Conservation (phyloP, 129 eudicot species). For the Flaveria sonorensis region DNA sequence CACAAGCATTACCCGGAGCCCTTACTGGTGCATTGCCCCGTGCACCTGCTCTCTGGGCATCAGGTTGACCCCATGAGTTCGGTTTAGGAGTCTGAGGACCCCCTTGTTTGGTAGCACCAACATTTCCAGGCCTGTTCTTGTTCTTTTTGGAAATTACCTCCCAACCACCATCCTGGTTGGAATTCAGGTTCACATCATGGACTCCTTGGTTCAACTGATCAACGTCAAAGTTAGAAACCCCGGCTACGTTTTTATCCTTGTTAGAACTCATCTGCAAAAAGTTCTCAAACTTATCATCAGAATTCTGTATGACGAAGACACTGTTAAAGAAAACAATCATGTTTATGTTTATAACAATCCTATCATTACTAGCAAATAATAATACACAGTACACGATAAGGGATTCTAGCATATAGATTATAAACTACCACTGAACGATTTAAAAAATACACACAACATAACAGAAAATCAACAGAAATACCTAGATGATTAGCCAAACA, state of each 20-base stretch:
- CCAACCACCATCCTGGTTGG: slow-evolving; percentile 10
- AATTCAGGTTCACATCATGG: slow-evolving; percentile 12
- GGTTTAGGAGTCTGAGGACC: slow-evolving; percentile 3
- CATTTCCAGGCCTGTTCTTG: slow-evolving; percentile 1
- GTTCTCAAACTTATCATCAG: background rate
- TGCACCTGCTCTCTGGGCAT: background rate
- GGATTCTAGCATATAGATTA: background rate
- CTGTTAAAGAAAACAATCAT: too few species aligned
- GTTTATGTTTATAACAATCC: too few species aligned
- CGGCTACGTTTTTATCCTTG: slow-evolving; percentile 3
- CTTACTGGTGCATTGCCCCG: background rate
- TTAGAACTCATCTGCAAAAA: slow-evolving; percentile 18
- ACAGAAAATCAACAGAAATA: background rate
- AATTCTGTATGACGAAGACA: too few species aligned
- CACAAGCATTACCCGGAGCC: background rate
- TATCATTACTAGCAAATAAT: too few species aligned
- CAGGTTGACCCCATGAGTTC: slow-evolving; percentile 7
- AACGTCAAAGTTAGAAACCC: background rate
- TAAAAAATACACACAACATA: background rate
- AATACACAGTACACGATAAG: too few species aligned
- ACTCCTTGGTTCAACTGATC: slow-evolving; percentile 2
- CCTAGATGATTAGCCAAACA: background rate
- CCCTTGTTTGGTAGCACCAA: background rate
- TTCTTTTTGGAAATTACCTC: slow-evolving; percentile 17
- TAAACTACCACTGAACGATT: background rate